These are phyloP conservation scores for Corymbia citriodora DNA, from an alignment of 441 rosid genomes.

Conservation along the genomic window DNA sequence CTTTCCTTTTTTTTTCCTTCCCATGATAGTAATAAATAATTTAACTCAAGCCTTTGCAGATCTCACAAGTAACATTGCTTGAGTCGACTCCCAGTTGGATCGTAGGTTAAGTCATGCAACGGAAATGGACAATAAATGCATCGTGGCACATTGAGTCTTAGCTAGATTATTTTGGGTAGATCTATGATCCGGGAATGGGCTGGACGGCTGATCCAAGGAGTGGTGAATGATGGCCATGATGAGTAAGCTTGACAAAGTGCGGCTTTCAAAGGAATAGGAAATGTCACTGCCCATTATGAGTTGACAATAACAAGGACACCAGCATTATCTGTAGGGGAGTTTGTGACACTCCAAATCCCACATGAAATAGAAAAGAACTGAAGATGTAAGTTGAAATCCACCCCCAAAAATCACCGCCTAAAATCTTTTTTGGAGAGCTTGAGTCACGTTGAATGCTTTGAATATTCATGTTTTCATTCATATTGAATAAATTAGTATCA, in stretches of 20 bases:
- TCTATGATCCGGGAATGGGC: not conserved
- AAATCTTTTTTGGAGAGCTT: not conserved
- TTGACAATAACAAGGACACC: too few relatives aligned
- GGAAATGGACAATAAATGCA: too few relatives aligned
- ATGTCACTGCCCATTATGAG: too few relatives aligned
- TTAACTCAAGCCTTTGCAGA: not conserved
- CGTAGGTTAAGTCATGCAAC: not conserved
- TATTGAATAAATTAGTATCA: not conserved
- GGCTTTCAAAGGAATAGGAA: too few relatives aligned
- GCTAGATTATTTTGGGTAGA: not conserved
- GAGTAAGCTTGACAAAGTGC: not conserved
- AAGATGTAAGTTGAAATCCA: not conserved
- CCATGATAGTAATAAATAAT: not conserved
- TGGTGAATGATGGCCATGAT: accelerated
- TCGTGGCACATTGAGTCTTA: accelerated
- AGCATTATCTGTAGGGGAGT: too few relatives aligned
- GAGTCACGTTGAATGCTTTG: accelerated
- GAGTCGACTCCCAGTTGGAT: not conserved
- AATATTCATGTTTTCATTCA: not conserved
- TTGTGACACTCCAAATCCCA: not conserved
- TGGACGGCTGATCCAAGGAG: not conserved
- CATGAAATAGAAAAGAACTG: accelerated
- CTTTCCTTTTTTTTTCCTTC: not conserved
- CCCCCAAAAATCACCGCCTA: not conserved
- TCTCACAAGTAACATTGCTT: not conserved